Evolutionary conservation across 192 early-diverging fungal species (phyloP), one percentile per base, ranked within the genome.

Genomic region (Coemansia sp.): DNA sequence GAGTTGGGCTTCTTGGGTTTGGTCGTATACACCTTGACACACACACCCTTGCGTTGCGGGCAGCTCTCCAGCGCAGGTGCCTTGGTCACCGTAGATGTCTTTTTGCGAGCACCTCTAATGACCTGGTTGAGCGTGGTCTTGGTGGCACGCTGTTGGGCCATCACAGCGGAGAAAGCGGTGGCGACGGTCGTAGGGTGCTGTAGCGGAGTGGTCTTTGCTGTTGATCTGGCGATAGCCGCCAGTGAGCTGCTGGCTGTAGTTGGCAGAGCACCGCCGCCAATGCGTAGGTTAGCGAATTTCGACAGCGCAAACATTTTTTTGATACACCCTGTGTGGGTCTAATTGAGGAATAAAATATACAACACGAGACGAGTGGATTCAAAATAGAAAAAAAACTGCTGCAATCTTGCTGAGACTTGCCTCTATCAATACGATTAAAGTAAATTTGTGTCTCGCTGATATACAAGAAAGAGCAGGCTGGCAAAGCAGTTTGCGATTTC

Each of bases 1-100:
- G 95, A 98, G 76, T 98, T 98, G 62, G 95, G 95, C 70, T 98
- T 98, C 77, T 94, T 94, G 50, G 95, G 95, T 69, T 94, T 97
- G 40, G 89, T 88, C 3, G 86, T 92, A 59, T 92, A 97, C 4
- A 98, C 90, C 64, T 97, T 96, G 58, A 92, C 75, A 59, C 94
- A 97, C 9, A 98, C 92, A 32, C 94, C 95, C 50, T 91, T 89
- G 55, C 87, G 85, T 71, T 95, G 93, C 32, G 87, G 94, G 52
- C 84, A 88, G 28, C 77, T 78, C 44, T 93, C 89, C 24, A 98
- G 80, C 13, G 91, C 87, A 15, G 93, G 94, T 0, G 88, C 75
- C 55, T 87, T 87, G 55, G 83, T 81, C 11, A 78, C 64, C 29
- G 85, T 85, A 17, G 54, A 64, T 35, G 76, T 80, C 23, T 72